These are phyloP conservation scores for Hymenotorrendiella dingleyae DNA, from an alignment of 2,329 filamentous ascomycete genomes.

Conservation along the genomic window DNA sequence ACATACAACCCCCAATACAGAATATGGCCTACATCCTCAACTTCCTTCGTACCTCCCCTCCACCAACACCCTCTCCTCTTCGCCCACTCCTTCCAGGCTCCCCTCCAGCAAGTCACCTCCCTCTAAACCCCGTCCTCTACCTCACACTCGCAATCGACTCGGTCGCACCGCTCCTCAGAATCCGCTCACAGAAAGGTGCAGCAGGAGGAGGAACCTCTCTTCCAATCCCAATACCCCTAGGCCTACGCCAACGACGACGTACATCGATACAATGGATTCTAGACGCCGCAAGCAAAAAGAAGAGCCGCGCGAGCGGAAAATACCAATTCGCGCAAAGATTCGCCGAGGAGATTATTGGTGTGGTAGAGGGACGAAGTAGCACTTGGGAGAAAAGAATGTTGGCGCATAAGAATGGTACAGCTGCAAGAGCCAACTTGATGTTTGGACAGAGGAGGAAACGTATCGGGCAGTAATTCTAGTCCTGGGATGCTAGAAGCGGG, in stretches of 20 bases:
- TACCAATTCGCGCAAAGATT: constrained; percentile 70
- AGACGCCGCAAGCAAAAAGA: constrained; percentile 72
- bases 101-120: constrained; percentile 72
- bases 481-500: no score
- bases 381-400: constrained; percentile 78
- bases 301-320: constrained; percentile 63
- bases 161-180: constrained; percentile 79
- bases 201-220: constrained; percentile 82
- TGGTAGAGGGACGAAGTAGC: constrained; percentile 77
- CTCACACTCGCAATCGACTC: constrained; percentile 83
- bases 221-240: constrained; percentile 74
- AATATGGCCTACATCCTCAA: constrained; percentile 81
- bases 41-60: constrained; percentile 74
- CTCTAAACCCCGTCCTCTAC: constrained; percentile 84
- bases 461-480: no score
- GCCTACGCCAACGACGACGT: constrained; percentile 68
- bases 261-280: constrained; percentile 85
- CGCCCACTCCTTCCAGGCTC: constrained; percentile 69
- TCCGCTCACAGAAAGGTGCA: constrained; percentile 68
- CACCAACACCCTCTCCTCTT: constrained; percentile 67
- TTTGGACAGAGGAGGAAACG: constrained; percentile 33
- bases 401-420: constrained; percentile 76
- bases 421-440: constrained; percentile 66
- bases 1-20: constrained; percentile 38
- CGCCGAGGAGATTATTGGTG: constrained; percentile 78